Evolutionary conservation across 2,329 filamentous ascomycete species (phyloP).

Genomic region (Curvularia verruculosa): DNA sequence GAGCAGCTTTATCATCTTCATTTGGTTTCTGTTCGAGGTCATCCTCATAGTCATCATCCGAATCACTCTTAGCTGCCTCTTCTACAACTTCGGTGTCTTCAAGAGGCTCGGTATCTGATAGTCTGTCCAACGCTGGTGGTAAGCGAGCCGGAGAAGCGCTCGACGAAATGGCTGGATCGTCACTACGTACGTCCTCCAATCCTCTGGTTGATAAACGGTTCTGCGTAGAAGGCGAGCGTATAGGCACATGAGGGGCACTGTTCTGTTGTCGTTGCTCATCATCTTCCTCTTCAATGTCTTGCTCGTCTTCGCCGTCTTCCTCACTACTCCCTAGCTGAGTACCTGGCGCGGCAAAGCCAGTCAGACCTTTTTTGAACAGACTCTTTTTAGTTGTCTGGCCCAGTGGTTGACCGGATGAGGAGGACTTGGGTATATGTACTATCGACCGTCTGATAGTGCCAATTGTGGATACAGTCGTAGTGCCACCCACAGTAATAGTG

Average conservation of each 20-base stretch:
- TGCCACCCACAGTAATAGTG: conserved; percentile 75
- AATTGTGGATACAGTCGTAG: conserved; percentile 69
- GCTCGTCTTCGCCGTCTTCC: conserved; percentile 27
- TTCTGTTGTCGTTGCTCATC: conserved; percentile 15
- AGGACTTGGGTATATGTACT: conserved; percentile 50
- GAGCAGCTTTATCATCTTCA: conserved; percentile 54
- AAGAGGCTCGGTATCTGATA: conserved; percentile 10
- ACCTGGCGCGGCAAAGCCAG: conserved; percentile 62
- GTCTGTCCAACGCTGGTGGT: conserved; percentile 5
- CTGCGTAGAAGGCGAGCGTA: conserved; percentile 25
- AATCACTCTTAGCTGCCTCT: conserved; percentile 21
- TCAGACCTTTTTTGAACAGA: conserved; percentile 55
- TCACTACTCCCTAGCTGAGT: conserved; percentile 48
- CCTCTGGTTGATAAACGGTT: conserved; percentile 16
- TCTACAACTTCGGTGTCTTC: conserved; percentile 7
- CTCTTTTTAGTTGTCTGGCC: conserved; percentile 37
- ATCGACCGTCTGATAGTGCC: conserved; percentile 57
- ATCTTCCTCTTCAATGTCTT: conserved; percentile 14
- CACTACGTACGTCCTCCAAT: conserved; percentile 22
- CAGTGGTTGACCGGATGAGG: conserved; percentile 35
- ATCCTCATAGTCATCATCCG: conserved; percentile 57
- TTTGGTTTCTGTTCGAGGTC: conserved; percentile 62
- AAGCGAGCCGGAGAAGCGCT: conserved; percentile 14
- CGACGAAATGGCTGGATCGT: conserved; percentile 25
- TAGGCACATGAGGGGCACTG: conserved; percentile 19